These are phyloP conservation scores for Teunomyces gatunensis DNA, from an alignment of 805 yeast species.

Conservation along the genomic window DNA sequence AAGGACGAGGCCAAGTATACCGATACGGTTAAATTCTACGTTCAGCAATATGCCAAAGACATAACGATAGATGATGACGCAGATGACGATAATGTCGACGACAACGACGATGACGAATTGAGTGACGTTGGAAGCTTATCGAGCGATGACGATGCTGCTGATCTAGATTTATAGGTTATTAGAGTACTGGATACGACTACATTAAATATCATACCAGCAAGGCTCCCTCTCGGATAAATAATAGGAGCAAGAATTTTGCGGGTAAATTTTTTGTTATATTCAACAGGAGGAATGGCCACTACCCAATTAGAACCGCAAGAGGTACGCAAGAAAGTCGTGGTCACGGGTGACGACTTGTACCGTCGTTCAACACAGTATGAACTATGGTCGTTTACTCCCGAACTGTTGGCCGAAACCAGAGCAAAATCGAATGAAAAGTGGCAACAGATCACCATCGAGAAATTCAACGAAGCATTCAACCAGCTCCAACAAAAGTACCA, in stretches of 20 bases:
- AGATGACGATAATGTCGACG: conserved; percentile 31
- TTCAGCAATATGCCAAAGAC: conserved; percentile 56
- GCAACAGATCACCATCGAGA: conserved; percentile 27
- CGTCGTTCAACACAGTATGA: conserved; percentile 82
- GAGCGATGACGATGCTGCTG: conserved; percentile 40
- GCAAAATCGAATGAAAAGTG: conserved; percentile 57
- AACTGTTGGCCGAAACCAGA: conserved; percentile 51
- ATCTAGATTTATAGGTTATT: conserved; percentile 7
- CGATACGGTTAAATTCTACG: conserved; percentile 69
- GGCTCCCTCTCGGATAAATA: neutral
- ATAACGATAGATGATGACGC: conserved; percentile 41
- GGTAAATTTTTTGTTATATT: conserved; percentile 1
- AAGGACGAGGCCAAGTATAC: conserved; percentile 66
- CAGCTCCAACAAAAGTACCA: conserved; percentile 18
- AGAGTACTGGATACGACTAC: neutral
- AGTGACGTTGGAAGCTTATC: conserved; percentile 51
- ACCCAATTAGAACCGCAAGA: neutral
- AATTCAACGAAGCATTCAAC: conserved; percentile 24
- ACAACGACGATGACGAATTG: conserved; percentile 38
- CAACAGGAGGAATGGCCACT: neutral
- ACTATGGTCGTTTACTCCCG: conserved; percentile 77
- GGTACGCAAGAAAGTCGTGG: neutral
- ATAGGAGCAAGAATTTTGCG: neutral
- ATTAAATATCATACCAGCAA: neutral
- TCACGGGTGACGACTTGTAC: conserved; percentile 82